Evolutionary conservation across 2,329 filamentous ascomycete species (phyloP), one percentile per base, ranked within the genome.

Genomic region (Apiospora phragmitis): DNA sequence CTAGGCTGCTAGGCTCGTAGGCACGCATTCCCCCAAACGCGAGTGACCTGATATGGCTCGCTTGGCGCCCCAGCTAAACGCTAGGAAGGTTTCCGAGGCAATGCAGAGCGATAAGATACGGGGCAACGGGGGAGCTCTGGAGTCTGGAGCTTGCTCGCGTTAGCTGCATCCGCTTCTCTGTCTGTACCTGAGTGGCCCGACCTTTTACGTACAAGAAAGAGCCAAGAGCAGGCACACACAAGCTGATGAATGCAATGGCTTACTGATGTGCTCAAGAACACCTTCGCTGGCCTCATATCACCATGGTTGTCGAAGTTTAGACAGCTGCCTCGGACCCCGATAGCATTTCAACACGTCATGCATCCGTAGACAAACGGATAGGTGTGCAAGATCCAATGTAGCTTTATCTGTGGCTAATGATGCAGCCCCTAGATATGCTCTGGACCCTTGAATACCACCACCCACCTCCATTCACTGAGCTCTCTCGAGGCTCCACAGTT

Each of bases 31-130:
- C 55, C 55, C 55, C 55, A 38, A 62, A 38, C 55, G 38, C 29
- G 24, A 38, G 55, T 62, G 55, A 62, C 55, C 55, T 62, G 32
- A 35, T 38, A 62, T n/a, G 55, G 55, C 55, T 62, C 32, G 55
- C 55, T 62, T 62, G 55, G 55, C 55, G 32, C 55, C 55, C 29
- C 55, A 35, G 55, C 55, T 62, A 38, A 62, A 38, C 55, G 55
- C 55, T 62, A 62, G 55, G 55, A 62, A 62, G 55, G 55, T 62
- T 62, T 62, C 55, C 55, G 55, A 62, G 55, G 55, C 55, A 62
- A 62, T 62, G 55, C 55, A 62, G 21, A 62, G 32, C 55, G 55
- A 62, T 62, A 62, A 62, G 55, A 62, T 62, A 38, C 29, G 51
- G 51, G 55, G 38, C 55, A 62, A 62, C 55, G 29, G 51, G 55